These are phyloP conservation scores for Hymenoscyphus salicellus DNA, from an alignment of 2,329 filamentous ascomycete genomes.

Conservation along the genomic window DNA sequence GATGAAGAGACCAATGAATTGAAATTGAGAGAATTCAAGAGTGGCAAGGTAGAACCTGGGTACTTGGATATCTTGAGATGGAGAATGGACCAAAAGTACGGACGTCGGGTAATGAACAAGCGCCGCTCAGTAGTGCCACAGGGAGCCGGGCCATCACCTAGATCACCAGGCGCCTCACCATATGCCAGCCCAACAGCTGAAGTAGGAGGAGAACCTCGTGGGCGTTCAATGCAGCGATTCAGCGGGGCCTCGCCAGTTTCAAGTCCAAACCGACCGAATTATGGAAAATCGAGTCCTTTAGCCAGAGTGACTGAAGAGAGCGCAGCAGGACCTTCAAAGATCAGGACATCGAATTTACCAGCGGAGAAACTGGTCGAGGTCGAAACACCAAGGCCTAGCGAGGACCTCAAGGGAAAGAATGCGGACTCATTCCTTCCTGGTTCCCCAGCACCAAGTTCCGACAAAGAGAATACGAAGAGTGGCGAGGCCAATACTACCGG, in stretches of 20 bases:
- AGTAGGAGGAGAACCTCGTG: conserved; percentile 56
- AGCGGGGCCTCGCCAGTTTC: conserved; percentile 60
- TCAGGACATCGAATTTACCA: conserved; percentile 28
- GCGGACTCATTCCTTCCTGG: conserved; percentile 31
- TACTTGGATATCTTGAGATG: conserved; percentile 95
- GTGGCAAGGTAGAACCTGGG: conserved; percentile 80
- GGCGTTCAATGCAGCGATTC: conserved; percentile 68
- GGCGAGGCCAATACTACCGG: conserved; percentile 19
- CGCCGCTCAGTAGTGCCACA: conserved; percentile 45
- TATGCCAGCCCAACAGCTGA: conserved; percentile 66
- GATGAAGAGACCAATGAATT: conserved; percentile 91
- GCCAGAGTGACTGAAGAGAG: conserved; percentile 72
- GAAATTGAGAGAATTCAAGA: conserved; percentile 89
- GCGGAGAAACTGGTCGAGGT: conserved; percentile 37
- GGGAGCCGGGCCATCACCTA: conserved; percentile 31
- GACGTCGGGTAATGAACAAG: conserved; percentile 49
- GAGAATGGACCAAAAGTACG: conserved; percentile 94
- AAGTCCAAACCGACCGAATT: conserved; percentile 64
- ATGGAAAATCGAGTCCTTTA: conserved; percentile 68
- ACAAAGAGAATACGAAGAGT: conserved; percentile 33
- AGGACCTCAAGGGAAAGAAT: conserved; percentile 30
- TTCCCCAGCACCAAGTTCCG: conserved; percentile 26
- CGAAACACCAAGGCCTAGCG: conserved; percentile 34
- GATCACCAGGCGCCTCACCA: conserved; percentile 52
- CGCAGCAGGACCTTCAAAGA: conserved; percentile 25